phyloP scores from a whole-genome alignment of 75 land plant species.

The Ceratopteris richardii region DNA sequence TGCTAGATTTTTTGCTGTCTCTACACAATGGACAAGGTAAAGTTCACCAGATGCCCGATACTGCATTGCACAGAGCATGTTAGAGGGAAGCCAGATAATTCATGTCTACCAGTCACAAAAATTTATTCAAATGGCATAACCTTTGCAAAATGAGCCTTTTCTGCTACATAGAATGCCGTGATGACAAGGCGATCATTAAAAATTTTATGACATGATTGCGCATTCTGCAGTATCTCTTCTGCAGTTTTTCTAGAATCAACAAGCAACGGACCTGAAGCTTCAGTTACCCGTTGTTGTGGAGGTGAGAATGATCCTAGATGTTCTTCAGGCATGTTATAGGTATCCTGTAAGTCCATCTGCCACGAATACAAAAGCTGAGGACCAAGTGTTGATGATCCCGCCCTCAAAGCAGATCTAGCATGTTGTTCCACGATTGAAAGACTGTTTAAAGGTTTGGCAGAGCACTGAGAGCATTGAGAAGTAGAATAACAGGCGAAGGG shows the following conservation, averaged over 20 bases:
- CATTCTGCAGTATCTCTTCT: too few species aligned
- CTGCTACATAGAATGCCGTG: too few species aligned
- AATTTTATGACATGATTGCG: too few species aligned
- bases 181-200: too few species aligned
- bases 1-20: constrained; percentile 75
- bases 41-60: constrained; percentile 83
- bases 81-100: not conserved
- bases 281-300: too few species aligned
- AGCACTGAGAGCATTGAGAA: constrained; percentile 13
- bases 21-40: constrained; percentile 88
- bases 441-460: not conserved
- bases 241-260: too few species aligned
- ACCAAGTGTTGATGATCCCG: constrained; percentile 11
- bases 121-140: constrained; percentile 79
- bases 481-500: too few species aligned
- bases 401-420: not conserved
- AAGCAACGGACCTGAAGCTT: too few species aligned
- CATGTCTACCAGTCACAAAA: not conserved
- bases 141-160: constrained; percentile 32
- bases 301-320: too few species aligned
- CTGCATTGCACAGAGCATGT: constrained; percentile 26
- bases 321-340: constrained; percentile 18
- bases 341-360: constrained; percentile 68
- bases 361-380: constrained; percentile 29
- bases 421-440: not conserved